A percentile compares a stretch with the other conserved stretches of the same genome.
phyloP scores from a whole-genome alignment of 305 asterid genomes.

The Rubia peregrina region DNA sequence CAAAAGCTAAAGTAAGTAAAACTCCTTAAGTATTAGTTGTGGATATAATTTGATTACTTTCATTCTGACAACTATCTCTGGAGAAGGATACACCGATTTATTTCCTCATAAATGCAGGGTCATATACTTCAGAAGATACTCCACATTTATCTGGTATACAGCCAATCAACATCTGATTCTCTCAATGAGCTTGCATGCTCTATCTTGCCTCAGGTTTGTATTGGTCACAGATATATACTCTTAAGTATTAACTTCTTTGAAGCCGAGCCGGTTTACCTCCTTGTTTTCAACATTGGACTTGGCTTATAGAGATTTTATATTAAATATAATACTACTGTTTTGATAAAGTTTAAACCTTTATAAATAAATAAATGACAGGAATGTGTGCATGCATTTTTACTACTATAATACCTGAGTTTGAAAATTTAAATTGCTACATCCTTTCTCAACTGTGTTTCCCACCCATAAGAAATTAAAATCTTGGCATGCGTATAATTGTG shows the following conservation, averaged over 20 bases:
- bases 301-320: not conserved
- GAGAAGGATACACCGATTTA: constrained; percentile 14
- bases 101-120: constrained; percentile 48
- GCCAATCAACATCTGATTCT: constrained; percentile 54
- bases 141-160: constrained; percentile 63
- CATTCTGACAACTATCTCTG: constrained; percentile 1
- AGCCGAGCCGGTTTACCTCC: not conserved
- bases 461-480: constrained; percentile 2
- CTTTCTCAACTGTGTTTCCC: not conserved
- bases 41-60: not conserved
- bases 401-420: not conserved
- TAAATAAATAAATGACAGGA: not conserved
- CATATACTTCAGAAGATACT: constrained; percentile 75
- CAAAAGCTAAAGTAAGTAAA: constrained; percentile 49
- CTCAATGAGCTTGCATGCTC: constrained; percentile 68
- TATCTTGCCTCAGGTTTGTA: constrained; percentile 60
- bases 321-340: not conserved
- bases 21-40: constrained; percentile 13
- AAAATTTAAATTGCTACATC: not conserved
- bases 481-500: not conserved
- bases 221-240: constrained; percentile 7
- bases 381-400: not conserved
- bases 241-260: constrained; percentile 1
- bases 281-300: not conserved
- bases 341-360: not conserved